Conservation (phyloP, 2,329 filamentous ascomycete species). For the Dothiorella sarmentorum region DNA sequence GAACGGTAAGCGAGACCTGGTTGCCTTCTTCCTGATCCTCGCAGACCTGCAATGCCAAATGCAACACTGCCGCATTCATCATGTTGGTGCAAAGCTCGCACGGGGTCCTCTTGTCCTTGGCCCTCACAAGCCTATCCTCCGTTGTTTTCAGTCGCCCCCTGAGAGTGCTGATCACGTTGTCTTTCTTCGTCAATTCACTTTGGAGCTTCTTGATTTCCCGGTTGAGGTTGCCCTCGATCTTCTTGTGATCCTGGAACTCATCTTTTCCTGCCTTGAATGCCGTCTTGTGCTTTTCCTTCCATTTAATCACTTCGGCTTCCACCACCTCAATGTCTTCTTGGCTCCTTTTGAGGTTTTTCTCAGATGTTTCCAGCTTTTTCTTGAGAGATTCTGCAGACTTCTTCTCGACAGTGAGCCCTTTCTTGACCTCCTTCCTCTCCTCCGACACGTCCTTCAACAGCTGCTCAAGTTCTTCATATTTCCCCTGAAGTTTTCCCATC, state of each 20-base stretch:
- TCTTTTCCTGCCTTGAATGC: background rate
- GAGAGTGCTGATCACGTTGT: background rate
- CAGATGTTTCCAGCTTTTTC: background rate
- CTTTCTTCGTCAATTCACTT: background rate
- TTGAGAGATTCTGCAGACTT: background rate
- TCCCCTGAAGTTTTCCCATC: background rate
- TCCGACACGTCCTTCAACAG: background rate
- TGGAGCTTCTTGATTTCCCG: background rate
- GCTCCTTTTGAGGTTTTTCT: background rate
- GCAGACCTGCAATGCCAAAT: background rate
- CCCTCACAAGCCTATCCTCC: background rate
- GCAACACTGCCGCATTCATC: background rate
- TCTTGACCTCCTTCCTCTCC: background rate
- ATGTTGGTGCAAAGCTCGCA: background rate
- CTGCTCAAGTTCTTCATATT: background rate
- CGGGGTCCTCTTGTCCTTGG: background rate
- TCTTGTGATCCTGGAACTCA: background rate
- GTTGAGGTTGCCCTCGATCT: background rate
- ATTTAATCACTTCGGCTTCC: background rate
- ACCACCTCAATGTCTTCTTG: background rate
- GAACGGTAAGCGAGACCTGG: background rate
- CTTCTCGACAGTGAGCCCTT: background rate
- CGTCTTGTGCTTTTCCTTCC: background rate
- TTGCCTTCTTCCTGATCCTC: background rate
- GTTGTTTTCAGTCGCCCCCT: background rate